These are phyloP conservation scores for Babesia ovis DNA, from an alignment of 169 alveolate genomes.

Conservation along the genomic window DNA sequence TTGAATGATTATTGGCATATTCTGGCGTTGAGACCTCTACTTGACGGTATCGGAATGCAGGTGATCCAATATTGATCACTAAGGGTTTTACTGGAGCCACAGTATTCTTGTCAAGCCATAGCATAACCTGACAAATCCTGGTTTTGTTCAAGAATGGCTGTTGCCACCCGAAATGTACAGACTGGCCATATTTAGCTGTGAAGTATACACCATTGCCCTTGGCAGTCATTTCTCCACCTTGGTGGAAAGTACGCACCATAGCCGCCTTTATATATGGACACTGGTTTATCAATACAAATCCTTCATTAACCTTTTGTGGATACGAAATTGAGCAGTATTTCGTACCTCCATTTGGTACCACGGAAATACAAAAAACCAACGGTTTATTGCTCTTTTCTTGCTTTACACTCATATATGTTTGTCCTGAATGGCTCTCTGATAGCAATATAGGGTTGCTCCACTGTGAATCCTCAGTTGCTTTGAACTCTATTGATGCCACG, in stretches of 20 bases:
- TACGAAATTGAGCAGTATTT: slow-evolving; percentile 74
- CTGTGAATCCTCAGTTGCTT: slow-evolving; percentile 41
- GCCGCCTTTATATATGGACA: slow-evolving; percentile 73
- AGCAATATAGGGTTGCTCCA: slow-evolving; percentile 82
- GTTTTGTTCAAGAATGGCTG: slow-evolving; percentile 81
- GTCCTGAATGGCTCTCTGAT: slow-evolving; percentile 80
- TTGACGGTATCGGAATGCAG: slow-evolving; percentile 52
- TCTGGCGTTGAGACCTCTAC: slow-evolving; percentile 55
- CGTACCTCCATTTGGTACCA: slow-evolving; percentile 80
- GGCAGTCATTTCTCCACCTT: slow-evolving; percentile 41
- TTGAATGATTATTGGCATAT: slow-evolving; percentile 19
- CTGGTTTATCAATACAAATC: slow-evolving; percentile 73
- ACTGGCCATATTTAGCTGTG: slow-evolving; percentile 74
- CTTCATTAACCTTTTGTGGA: slow-evolving; percentile 67
- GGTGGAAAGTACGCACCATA: slow-evolving; percentile 77
- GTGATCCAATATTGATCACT: slow-evolving; percentile 72
- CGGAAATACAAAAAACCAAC: slow-evolving; percentile 74
- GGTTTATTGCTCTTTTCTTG: slow-evolving; percentile 66
- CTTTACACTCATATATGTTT: slow-evolving; percentile 75
- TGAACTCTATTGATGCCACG: slow-evolving; percentile 43
- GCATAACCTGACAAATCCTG: slow-evolving; percentile 72
- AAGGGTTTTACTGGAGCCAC: slow-evolving; percentile 82
- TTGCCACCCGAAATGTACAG: slow-evolving; percentile 83
- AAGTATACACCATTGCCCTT: slow-evolving; percentile 51
- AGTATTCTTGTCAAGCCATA: slow-evolving; percentile 78